phyloP scores from a whole-genome alignment of 805 yeast species.

The Ogataea angusta region DNA sequence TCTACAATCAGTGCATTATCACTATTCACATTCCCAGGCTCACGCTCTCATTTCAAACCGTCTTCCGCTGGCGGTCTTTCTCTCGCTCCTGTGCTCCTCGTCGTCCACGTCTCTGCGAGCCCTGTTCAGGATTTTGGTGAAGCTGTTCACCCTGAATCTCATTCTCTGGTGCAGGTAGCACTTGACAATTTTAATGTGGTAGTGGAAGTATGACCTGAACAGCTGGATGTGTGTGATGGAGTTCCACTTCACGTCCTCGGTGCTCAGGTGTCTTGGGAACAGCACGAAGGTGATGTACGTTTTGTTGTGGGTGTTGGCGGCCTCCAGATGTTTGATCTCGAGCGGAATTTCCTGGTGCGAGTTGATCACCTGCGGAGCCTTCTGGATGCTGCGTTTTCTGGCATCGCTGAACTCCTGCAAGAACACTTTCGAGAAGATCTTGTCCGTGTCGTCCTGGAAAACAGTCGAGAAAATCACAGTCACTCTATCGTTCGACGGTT shows the following conservation, averaged over 20 bases:
- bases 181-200: conserved; percentile 96
- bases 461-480: conserved; percentile 94
- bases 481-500: conserved; percentile 92
- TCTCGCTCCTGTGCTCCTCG: conserved; percentile 46
- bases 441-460: conserved; percentile 96
- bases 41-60: conserved; percentile 45
- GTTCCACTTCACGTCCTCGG: conserved; percentile 66
- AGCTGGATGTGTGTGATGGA: conserved; percentile 88
- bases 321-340: conserved; percentile 56
- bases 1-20: background rate
- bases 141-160: conserved; percentile 93
- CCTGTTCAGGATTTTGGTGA: conserved; percentile 90
- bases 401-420: conserved; percentile 95
- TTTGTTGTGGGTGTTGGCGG: conserved; percentile 35
- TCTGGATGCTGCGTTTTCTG: conserved; percentile 90
- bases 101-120: conserved; percentile 92
- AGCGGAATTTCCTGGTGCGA: conserved; percentile 91
- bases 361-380: conserved; percentile 96
- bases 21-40: background rate
- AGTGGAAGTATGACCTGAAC: conserved; percentile 96
- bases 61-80: conserved; percentile 73
- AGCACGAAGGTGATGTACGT: conserved; percentile 64
- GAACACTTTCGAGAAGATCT: conserved; percentile 83
- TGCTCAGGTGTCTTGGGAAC: conserved; percentile 73
- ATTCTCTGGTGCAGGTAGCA: conserved; percentile 98